phyloP scores from a whole-genome alignment of 2,329 filamentous ascomycete species.

The Penicillium verrucosum region DNA sequence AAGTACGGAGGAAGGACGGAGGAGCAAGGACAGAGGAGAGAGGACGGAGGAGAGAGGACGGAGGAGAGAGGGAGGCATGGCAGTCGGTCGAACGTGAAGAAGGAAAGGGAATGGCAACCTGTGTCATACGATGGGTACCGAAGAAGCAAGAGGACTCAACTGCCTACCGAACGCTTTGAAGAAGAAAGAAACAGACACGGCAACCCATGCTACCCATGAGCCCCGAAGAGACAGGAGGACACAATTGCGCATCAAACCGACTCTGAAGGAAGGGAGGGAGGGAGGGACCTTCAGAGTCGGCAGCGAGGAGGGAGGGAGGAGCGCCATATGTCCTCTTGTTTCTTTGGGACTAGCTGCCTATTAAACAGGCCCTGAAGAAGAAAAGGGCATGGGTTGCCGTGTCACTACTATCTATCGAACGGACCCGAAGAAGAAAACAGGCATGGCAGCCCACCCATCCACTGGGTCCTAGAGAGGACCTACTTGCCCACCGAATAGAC shows the following conservation, averaged over 20 bases:
- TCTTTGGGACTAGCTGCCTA: background rate
- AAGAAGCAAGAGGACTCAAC: background rate
- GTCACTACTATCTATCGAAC: background rate
- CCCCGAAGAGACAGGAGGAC: background rate
- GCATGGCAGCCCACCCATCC: background rate
- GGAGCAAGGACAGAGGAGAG: too few relatives aligned
- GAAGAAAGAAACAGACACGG: background rate
- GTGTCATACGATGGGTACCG: background rate
- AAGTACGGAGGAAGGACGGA: too few relatives aligned
- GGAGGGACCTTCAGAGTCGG: too few relatives aligned
- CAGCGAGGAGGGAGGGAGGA: too few relatives aligned
- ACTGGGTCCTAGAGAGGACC: background rate
- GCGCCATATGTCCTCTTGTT: background rate
- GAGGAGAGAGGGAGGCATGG: too few relatives aligned
- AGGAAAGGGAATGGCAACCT: background rate
- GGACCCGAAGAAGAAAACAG: background rate
- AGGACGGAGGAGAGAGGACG: too few relatives aligned
- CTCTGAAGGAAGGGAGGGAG: too few relatives aligned
- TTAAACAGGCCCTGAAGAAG: background rate
- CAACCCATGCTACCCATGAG: background rate
- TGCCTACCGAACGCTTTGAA: background rate
- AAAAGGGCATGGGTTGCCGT: background rate
- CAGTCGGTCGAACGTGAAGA: background rate
- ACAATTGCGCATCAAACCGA: background rate
- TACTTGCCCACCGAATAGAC: background rate